These are phyloP conservation scores for Botrytis elliptica DNA, from an alignment of 2,329 filamentous ascomycete genomes.

Conservation along the genomic window DNA sequence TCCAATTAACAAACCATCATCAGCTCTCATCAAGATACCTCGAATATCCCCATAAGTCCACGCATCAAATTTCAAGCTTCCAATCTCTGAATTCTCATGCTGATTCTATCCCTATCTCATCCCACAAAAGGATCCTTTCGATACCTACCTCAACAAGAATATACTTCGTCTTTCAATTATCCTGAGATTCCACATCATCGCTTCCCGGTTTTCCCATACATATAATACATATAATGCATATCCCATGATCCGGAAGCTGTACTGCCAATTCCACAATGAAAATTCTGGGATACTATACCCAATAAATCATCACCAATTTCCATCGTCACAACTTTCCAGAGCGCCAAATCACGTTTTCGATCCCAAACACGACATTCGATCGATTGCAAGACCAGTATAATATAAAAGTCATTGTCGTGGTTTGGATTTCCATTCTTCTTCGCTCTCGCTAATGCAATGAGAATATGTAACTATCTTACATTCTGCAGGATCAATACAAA, in stretches of 20 bases:
- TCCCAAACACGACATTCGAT: constrained; percentile 3
- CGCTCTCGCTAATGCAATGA: neutral
- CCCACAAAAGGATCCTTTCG: constrained; percentile 42
- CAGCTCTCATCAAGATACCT: constrained; percentile 40
- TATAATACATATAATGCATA: constrained; percentile 39
- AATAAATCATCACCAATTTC: neutral
- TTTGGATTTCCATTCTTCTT: neutral
- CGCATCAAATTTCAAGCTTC: constrained; percentile 51
- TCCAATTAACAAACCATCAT: constrained; percentile 46
- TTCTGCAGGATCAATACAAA: neutral
- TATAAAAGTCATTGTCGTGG: neutral
- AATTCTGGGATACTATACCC: neutral
- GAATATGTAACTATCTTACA: neutral
- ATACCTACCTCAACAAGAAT: constrained; percentile 49
- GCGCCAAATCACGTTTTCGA: neutral
- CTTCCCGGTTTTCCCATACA: too few relatives aligned
- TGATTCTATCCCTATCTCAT: constrained; percentile 43
- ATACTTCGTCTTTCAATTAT: constrained; percentile 40
- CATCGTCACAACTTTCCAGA: neutral
- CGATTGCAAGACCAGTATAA: neutral
- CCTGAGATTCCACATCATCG: constrained; percentile 48
- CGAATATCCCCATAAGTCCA: constrained; percentile 59
- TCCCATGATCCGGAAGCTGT: neutral
- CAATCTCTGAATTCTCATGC: constrained; percentile 53
- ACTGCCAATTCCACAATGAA: neutral